Evolutionary conservation across 371 early-diverging fungal genomes (phyloP).

Genomic region (Apophysomyces trapeziformis): DNA sequence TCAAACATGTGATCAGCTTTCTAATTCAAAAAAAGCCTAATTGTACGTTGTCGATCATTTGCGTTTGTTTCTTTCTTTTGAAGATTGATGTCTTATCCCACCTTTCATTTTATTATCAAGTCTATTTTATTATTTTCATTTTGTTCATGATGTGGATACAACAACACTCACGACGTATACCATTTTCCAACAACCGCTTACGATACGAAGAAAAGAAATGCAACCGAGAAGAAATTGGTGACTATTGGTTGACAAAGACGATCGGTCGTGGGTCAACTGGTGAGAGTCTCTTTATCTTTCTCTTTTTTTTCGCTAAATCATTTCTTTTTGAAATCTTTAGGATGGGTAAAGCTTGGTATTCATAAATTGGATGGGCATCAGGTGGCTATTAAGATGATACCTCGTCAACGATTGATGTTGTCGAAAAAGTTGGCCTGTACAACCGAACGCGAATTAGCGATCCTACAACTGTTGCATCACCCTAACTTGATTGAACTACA

Average conservation of each 20-base stretch:
- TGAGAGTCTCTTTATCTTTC: slow-evolving; percentile 3
- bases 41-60: neutral
- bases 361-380: slow-evolving; percentile 39
- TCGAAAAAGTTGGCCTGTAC: slow-evolving; percentile 54
- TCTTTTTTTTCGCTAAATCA: neutral
- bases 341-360: slow-evolving; percentile 43
- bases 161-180: neutral
- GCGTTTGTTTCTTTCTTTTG: neutral
- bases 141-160: neutral
- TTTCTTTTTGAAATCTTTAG: slow-evolving; percentile 13
- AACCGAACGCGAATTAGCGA: slow-evolving; percentile 74
- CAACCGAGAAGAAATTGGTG: slow-evolving; percentile 28
- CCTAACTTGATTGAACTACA: slow-evolving; percentile 65
- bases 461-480: slow-evolving; percentile 69
- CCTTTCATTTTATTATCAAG: neutral
- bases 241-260: slow-evolving; percentile 33
- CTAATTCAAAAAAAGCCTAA: too few species aligned
- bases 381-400: slow-evolving; percentile 50
- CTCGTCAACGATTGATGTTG: slow-evolving; percentile 33
- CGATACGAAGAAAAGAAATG: neutral
- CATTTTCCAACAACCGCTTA: neutral
- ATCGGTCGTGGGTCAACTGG: slow-evolving; percentile 50
- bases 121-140: neutral
- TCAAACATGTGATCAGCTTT: neutral
- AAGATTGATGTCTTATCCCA: neutral